Evolutionary conservation across 257 asterid species (phyloP).

Genomic region (Thymus quinquecostatus): DNA sequence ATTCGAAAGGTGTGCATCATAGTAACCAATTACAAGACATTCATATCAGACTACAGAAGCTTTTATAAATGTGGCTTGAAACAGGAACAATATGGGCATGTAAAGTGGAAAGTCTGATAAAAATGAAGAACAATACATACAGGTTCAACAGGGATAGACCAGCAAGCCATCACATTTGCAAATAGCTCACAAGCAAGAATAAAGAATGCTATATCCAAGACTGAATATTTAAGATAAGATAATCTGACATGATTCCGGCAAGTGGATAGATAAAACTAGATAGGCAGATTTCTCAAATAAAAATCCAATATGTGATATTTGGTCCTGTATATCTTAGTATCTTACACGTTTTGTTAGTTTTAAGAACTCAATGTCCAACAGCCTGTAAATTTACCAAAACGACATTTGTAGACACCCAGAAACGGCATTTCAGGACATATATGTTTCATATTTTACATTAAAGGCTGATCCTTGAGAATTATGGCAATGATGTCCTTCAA

Average conservation of each 20-base stretch:
- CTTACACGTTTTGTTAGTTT: background rate
- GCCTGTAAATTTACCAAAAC: conserved; percentile 1
- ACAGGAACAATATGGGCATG: no score
- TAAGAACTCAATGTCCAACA: background rate
- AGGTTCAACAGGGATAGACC: background rate
- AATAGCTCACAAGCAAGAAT: background rate
- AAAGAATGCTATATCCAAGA: background rate
- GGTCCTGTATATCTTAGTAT: background rate
- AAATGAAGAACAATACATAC: background rate
- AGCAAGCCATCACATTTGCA: background rate
- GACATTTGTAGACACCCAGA: conserved; percentile 5
- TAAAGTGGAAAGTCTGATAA: background rate
- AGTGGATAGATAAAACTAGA: background rate
- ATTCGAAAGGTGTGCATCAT: no score
- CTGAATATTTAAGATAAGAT: background rate
- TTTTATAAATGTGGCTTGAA: no score
- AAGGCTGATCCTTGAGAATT: background rate
- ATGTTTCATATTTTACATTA: conserved; percentile 15
- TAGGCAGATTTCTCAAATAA: background rate
- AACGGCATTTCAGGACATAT: background rate
- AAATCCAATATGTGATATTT: no score
- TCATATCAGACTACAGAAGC: background rate
- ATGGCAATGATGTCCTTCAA: background rate
- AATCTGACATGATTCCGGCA: conserved; percentile 11
- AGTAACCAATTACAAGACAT: background rate